Evolutionary conservation across 2,329 filamentous ascomycete species (phyloP), one percentile per base, ranked within the genome.

Genomic region (Polychaeton citri): DNA sequence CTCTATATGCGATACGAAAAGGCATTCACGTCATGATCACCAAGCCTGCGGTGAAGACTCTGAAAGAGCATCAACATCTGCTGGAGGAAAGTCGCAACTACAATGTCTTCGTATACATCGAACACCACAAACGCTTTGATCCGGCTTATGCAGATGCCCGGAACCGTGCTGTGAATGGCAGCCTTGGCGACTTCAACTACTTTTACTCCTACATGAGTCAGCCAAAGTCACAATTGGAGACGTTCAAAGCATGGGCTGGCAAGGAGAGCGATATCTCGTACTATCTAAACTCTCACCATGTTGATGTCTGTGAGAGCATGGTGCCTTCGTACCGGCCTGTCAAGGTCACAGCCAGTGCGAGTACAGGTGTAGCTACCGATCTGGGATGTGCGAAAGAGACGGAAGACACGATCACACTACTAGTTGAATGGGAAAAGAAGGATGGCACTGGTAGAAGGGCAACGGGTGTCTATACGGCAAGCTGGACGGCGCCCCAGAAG

Each of bases 121-220:
- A 95, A 69, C 87, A 95, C 65, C 87, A 95, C 72, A 95, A 95
- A 69, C 84, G 88, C 39, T 95, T 79, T 63, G 87, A 95, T 58
- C 87, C 87, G 2, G 85, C 85, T 16, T 95, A 95, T 65, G 76
- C 83, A 10, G 87, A 95, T 58, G 88, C 88, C 10, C 74, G 79
- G 34, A 79, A 79, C 63, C 77, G 80, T 49, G 83, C 84, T 10
- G 65, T 74, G 53, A 76, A 69, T 21, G 53, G 53, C 26, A 44
- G 34, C 36, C 68, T 95, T 6, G 87, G 87, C 45, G 85, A 94
- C 63, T 95, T 95, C 75, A 94, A 93, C 69, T 95, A 95, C 70
- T 95, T 93, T 59, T 95, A 94, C 71, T 81, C 75, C 50, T 95
- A 95, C 72, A 93, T 94, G 86, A 84, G 78, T 34, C 86, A 94